Percentiles rank a stretch among this genome's conserved stretches.
Conservation (phyloP, 139 green algal species). For the Zygnema circumcarinatum region DNA sequence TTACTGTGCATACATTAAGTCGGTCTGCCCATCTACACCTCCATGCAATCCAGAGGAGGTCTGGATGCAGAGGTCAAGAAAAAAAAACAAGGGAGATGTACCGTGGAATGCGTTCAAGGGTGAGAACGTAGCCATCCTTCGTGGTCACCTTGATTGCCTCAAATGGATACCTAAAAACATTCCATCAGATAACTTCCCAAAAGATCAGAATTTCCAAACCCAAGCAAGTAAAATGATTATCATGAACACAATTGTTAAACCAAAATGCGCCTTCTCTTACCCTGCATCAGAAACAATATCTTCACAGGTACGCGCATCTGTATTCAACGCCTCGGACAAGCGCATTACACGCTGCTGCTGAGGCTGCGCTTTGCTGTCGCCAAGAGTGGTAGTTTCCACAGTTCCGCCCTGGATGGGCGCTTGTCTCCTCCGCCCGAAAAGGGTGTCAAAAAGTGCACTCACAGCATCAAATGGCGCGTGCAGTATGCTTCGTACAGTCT, state of each 20-base stretch:
- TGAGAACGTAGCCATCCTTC: constrained; percentile 84
- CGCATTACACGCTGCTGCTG: constrained; percentile 14
- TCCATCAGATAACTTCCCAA: no score
- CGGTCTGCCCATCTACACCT: no score
- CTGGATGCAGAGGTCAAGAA: no score
- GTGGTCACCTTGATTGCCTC: constrained; percentile 78
- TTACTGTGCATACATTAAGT: no score
- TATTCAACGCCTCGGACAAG: constrained; percentile 15
- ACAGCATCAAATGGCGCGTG: constrained; percentile 38
- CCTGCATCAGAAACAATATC: constrained; percentile 56
- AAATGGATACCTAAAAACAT: constrained; percentile 68
- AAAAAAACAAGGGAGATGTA: no score
- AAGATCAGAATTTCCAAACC: not conserved
- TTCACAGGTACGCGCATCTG: constrained; percentile 45
- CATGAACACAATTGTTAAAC: not conserved
- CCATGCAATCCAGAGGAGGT: no score
- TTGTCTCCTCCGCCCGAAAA: not conserved
- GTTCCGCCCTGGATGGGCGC: not conserved
- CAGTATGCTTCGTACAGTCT: not conserved
- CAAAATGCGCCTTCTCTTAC: constrained; percentile 22
- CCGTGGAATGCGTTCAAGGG: constrained; percentile 82
- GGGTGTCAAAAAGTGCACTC: not conserved
- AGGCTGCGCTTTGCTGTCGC: not conserved
- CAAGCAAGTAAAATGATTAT: constrained; percentile 11
- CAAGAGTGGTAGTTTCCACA: constrained; percentile 1